phyloP scores from a whole-genome alignment of 208 protist species.

The Trypanosoma vivax region DNA sequence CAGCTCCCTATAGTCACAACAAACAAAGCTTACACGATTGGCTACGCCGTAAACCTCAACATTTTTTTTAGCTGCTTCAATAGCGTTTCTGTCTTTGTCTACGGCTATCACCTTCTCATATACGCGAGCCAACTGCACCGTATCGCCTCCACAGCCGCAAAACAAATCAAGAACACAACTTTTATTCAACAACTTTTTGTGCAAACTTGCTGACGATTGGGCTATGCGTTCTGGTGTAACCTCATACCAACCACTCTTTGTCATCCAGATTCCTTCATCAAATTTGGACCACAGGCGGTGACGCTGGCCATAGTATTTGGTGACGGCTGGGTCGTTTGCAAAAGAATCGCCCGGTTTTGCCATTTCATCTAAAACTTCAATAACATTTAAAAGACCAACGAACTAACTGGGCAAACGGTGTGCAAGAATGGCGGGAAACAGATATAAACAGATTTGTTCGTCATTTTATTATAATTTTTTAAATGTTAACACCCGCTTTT shows the following conservation, averaged over 20 bases:
- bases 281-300: constrained; percentile 24
- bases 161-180: constrained; percentile 20
- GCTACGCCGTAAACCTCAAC: constrained; percentile 16
- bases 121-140: constrained; percentile 18
- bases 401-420: background rate
- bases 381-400: background rate
- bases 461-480: no score
- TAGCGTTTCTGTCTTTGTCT: constrained; percentile 17
- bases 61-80: constrained; percentile 21
- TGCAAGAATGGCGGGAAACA: background rate
- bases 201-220: background rate
- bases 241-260: constrained; percentile 20
- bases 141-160: constrained; percentile 27
- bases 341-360: constrained; percentile 12
- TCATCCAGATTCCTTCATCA: constrained; percentile 28
- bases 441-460: background rate
- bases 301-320: constrained; percentile 22
- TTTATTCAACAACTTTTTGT: constrained; percentile 5
- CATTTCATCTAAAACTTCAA: constrained; percentile 1
- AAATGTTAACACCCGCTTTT: no score
- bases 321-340: constrained; percentile 8
- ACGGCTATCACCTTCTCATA: constrained; percentile 24
- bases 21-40: constrained; percentile 13
- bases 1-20: constrained; percentile 11
- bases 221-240: constrained; percentile 20